Percentiles rank a stretch among this genome's conserved stretches.
Evolutionary conservation across 1,139 yeast species (phyloP).

Genomic region (Diutina scorzettiae): DNA sequence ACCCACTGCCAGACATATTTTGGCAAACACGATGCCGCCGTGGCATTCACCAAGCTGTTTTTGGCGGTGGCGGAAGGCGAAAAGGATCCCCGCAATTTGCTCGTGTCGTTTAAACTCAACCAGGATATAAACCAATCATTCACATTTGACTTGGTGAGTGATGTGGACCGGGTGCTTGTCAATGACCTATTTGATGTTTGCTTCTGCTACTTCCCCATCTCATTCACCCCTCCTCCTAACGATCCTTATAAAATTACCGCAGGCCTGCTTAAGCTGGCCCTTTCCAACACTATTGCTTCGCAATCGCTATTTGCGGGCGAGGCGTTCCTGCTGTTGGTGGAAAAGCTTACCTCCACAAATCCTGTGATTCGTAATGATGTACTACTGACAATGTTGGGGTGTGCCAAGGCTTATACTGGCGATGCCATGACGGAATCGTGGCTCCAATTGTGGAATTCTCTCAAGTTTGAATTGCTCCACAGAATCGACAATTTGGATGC

Average conservation of each 20-base stretch:
- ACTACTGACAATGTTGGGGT: slow-evolving; percentile 44
- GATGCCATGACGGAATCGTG: slow-evolving; percentile 45
- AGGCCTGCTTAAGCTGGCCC: slow-evolving; percentile 48
- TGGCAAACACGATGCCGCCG: background rate
- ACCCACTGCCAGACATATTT: slow-evolving; percentile 15
- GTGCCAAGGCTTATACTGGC: slow-evolving; percentile 41
- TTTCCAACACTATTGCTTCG: slow-evolving; percentile 51
- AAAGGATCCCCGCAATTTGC: slow-evolving; percentile 83
- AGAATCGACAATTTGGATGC: slow-evolving; percentile 32
- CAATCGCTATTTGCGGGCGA: slow-evolving; percentile 60
- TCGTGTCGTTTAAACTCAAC: slow-evolving; percentile 57
- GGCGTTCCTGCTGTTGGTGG: slow-evolving; percentile 65
- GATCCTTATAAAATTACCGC: slow-evolving; percentile 83
- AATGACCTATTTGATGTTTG: slow-evolving; percentile 70
- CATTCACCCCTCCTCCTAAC: slow-evolving; percentile 85
- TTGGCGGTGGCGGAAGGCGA: slow-evolving; percentile 71
- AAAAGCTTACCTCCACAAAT: slow-evolving; percentile 77
- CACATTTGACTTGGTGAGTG: slow-evolving; percentile 16
- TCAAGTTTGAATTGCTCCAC: slow-evolving; percentile 79
- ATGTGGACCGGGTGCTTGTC: slow-evolving; percentile 15
- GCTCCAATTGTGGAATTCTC: slow-evolving; percentile 74
- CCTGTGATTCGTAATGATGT: slow-evolving; percentile 70
- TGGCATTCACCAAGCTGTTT: slow-evolving; percentile 38
- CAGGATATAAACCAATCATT: slow-evolving; percentile 27
- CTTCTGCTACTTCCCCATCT: slow-evolving; percentile 93